These are phyloP conservation scores for Fraxinus ornus DNA, from an alignment of 305 asterid species.

Conservation along the genomic window DNA sequence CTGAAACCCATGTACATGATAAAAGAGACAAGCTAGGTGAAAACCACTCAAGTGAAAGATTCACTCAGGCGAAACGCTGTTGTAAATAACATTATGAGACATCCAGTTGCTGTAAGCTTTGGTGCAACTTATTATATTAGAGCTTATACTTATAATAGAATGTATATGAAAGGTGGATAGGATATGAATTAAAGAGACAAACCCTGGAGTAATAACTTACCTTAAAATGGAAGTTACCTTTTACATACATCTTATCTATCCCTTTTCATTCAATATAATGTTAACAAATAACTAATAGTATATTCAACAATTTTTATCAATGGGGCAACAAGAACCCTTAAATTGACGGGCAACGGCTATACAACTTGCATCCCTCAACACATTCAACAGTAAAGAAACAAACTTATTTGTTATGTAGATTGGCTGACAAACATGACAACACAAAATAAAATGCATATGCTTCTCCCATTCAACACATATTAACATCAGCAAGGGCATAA, in stretches of 20 bases:
- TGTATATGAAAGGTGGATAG: background rate
- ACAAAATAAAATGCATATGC: background rate
- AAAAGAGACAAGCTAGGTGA: background rate
- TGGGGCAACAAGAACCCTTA: background rate
- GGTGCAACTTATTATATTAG: background rate
- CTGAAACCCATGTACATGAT: background rate
- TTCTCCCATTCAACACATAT: background rate
- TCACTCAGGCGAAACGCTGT: background rate
- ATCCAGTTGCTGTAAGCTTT: background rate
- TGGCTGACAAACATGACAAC: background rate
- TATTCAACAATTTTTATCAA: background rate
- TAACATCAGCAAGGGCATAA: background rate
- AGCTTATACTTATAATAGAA: background rate
- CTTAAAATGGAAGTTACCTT: background rate
- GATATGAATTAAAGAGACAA: background rate
- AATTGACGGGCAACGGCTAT: background rate
- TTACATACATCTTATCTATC: background rate
- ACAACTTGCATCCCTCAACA: background rate
- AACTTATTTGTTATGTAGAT: background rate
- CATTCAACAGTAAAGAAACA: background rate
- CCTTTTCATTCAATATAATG: background rate
- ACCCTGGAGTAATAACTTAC: background rate
- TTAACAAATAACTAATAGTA: background rate
- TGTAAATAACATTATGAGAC: background rate
- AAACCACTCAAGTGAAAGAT: background rate